A percentile compares a stretch with the other conserved stretches of the same genome.
These are phyloP conservation scores for Herpetospermum pedunculosum DNA, from an alignment of 306 rosid genomes.

Conservation along the genomic window DNA sequence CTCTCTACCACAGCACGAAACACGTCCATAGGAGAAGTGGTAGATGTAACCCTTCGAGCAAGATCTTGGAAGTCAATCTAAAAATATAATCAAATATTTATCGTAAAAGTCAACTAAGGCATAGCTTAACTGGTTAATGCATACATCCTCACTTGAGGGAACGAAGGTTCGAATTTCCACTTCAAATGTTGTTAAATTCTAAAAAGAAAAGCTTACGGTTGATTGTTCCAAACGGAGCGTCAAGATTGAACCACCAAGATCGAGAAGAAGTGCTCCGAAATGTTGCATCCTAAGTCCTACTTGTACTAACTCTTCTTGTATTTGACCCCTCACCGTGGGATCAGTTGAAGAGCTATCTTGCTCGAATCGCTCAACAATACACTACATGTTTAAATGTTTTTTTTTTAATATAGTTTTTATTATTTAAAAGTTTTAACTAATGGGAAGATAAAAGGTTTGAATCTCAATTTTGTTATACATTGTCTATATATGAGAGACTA, in stretches of 20 bases:
- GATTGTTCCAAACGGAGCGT: slow-evolving; percentile 82
- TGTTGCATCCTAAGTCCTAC: slow-evolving; percentile 85
- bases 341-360: slow-evolving; percentile 57
- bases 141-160: too few species aligned
- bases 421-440: not conserved
- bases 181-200: too few species aligned
- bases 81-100: not conserved
- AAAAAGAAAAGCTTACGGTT: slow-evolving; percentile 39
- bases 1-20: slow-evolving; percentile 68
- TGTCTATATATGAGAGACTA: not conserved
- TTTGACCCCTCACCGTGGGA: slow-evolving; percentile 43
- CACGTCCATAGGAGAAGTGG: slow-evolving; percentile 38
- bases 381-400: slow-evolving; percentile 65
- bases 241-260: slow-evolving; percentile 90
- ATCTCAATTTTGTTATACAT: not conserved
- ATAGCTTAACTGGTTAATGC: too few species aligned
- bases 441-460: not conserved
- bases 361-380: slow-evolving; percentile 84
- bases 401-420: not conserved
- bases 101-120: too few species aligned
- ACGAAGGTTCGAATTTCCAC: too few species aligned
- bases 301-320: slow-evolving; percentile 65
- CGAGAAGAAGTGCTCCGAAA: slow-evolving; percentile 82
- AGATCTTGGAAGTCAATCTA: slow-evolving; percentile 51
- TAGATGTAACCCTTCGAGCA: slow-evolving; percentile 40